Base-by-base conservation (phyloP, 148 eudicot species). In the Chenopodium quinoa region DNA sequence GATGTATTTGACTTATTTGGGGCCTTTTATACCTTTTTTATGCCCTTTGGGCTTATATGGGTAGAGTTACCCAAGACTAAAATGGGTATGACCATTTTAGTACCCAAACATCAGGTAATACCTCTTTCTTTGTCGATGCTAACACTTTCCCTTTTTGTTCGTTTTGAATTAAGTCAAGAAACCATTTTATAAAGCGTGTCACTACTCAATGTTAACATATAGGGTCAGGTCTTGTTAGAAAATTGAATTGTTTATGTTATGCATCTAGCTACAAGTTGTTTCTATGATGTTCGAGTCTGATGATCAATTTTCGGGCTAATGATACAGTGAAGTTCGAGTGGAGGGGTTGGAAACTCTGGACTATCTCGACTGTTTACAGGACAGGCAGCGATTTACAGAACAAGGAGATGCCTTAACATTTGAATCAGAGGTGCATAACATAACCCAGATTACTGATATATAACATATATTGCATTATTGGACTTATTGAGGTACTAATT, bases 361-460 rank as follows among this genome's bases (percentile, higher is more conserved):
- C 88, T 95, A 93, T 80, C 92, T 93, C 0, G 98, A 96, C 88
- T 88, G 87, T 83, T 82, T 92, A 73, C 76, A 54, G 73, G 86
- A 91, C 3, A 88, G 80, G 81, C 86, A 96, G 71, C 94, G 99
- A 7, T 96, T 92, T 71, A 96, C 98, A 56, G 99, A 96, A 85
- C 99, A 96, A 92, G 97, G 99, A 78, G 94, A 96, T 83, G 97
- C 99, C 78, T 87, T 96, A 50, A 96, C 98, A 46, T 96, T 96
- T 85, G 99, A 96, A 83, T 90, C 93, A 14, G 99, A 96, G 95
- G 99, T 92, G 84, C 79, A 32, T 75, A 66, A 66, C 63, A 48
- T 63, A 66, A n/a, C 47, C 75, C 25, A 34, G 4, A 14, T 50
- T 74, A 58, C n/a, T 56, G 58, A 37, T 22, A 73, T 60, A 11